These are phyloP conservation scores for Hypoxylon lienhwacheense DNA, from an alignment of 495 filamentous ascomycete species.

Conservation along the genomic window DNA sequence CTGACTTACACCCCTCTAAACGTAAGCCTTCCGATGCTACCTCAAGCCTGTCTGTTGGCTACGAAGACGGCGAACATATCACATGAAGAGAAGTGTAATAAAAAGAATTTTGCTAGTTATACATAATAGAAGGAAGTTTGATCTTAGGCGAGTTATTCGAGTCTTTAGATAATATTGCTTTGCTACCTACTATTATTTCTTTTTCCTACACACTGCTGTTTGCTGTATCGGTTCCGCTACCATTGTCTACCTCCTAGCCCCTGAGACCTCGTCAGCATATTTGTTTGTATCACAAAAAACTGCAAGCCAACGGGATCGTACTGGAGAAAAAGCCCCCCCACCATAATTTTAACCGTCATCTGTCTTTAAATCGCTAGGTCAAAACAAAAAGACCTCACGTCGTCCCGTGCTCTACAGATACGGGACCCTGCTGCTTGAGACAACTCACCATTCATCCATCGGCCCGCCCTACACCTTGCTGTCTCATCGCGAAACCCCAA, in stretches of 20 bases:
- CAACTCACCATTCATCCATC: slow-evolving; percentile 23
- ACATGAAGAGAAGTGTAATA: neutral
- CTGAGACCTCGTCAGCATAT: slow-evolving; percentile 14
- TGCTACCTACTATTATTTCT: no score
- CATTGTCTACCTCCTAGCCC: no score
- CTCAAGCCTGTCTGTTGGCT: neutral
- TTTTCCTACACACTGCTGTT: no score
- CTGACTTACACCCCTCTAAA: slow-evolving; percentile 20
- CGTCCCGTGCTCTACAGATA: slow-evolving; percentile 24
- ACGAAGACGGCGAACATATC: neutral
- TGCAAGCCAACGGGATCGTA: slow-evolving; percentile 8
- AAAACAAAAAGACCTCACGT: slow-evolving; percentile 28
- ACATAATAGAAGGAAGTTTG: neutral
- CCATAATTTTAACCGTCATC: slow-evolving; percentile 11
- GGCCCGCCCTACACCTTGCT: slow-evolving; percentile 11
- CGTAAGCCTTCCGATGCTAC: slow-evolving; percentile 7
- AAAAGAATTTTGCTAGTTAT: neutral
- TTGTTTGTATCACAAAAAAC: slow-evolving; percentile 38
- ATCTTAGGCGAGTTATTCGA: neutral
- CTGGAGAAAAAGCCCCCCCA: slow-evolving; percentile 12
- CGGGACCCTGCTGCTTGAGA: slow-evolving; percentile 29
- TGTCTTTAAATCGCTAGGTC: slow-evolving; percentile 11
- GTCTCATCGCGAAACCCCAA: slow-evolving; percentile 23
- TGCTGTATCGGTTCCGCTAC: no score
- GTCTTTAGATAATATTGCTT: neutral